Percentiles rank a stretch among this genome's conserved stretches.
phyloP scores from a whole-genome alignment of 139 green algal genomes.

The Nannochloris sp. region DNA sequence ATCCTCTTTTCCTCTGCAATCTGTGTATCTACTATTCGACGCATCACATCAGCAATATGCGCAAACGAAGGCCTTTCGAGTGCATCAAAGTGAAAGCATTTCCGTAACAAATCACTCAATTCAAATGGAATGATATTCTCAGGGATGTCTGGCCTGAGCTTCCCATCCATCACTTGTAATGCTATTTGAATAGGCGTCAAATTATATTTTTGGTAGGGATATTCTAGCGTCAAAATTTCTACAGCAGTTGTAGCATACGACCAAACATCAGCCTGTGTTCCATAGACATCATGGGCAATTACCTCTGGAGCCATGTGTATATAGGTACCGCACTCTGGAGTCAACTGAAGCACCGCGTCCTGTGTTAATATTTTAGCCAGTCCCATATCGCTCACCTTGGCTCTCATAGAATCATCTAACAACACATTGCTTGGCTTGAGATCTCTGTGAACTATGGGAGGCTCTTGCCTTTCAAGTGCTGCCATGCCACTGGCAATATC shows the following conservation, averaged over 20 bases:
- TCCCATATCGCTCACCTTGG: conserved; percentile 68
- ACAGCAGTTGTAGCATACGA: conserved; percentile 67
- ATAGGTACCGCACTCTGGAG: conserved; percentile 80
- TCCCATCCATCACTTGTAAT: neutral
- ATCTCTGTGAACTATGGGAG: conserved; percentile 72
- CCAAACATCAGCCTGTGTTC: conserved; percentile 66
- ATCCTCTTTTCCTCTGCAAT: neutral
- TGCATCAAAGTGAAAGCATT: conserved; percentile 47
- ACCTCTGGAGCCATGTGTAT: conserved; percentile 84
- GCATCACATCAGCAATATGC: conserved; percentile 13
- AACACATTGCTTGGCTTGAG: conserved; percentile 80
- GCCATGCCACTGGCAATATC: conserved; percentile 44
- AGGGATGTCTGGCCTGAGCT: conserved; percentile 44
- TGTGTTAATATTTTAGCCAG: conserved; percentile 44
- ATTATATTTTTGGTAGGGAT: conserved; percentile 57
- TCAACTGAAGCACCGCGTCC: conserved; percentile 33
- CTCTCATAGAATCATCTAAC: conserved; percentile 41
- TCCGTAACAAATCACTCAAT: conserved; percentile 30
- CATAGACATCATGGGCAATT: conserved; percentile 51
- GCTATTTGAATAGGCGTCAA: conserved; percentile 64
- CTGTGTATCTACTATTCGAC: neutral
- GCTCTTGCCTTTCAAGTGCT: conserved; percentile 50
- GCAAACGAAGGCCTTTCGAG: conserved; percentile 47
- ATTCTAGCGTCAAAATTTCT: conserved; percentile 50
- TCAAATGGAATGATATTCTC: conserved; percentile 10